Conservation (phyloP, 192 early-diverging fungal species). For the Phycomyces blakesleeanus region DNA sequence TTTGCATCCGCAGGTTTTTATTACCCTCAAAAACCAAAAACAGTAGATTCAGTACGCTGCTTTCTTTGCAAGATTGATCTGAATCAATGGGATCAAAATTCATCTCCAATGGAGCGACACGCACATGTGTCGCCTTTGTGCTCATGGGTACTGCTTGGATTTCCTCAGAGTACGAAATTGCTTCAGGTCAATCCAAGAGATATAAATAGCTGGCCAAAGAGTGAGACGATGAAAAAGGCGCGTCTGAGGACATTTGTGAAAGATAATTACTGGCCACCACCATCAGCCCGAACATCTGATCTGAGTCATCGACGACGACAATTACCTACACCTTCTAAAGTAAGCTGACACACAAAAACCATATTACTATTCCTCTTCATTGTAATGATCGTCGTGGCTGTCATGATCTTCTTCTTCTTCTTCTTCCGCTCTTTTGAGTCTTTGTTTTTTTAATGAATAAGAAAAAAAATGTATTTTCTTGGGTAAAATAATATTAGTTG, state of each 20-base stretch:
- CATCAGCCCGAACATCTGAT: neutral
- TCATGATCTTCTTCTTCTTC: too few relatives aligned
- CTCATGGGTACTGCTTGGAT: conserved; percentile 12
- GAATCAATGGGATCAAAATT: conserved; percentile 10
- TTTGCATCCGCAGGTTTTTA: conserved; percentile 27
- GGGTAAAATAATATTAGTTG: conserved; percentile 4
- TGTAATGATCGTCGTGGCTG: too few relatives aligned
- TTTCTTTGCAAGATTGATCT: conserved; percentile 13
- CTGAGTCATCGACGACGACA: neutral
- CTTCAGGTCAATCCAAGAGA: neutral
- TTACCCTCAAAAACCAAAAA: neutral
- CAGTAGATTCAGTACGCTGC: neutral
- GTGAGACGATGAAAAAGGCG: conserved; percentile 9
- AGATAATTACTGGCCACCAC: conserved; percentile 11
- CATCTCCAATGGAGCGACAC: conserved; percentile 17
- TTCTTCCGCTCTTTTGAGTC: too few relatives aligned
- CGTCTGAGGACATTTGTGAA: conserved; percentile 12
- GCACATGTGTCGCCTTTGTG: neutral
- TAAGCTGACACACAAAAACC: too few relatives aligned
- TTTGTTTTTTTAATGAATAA: too few relatives aligned
- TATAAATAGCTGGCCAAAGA: conserved; percentile 2
- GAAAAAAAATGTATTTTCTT: too few relatives aligned
- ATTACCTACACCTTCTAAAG: neutral
- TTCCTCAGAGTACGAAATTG: conserved; percentile 6
- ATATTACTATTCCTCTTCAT: too few relatives aligned